Evolutionary conservation across 257 asterid species (phyloP), one percentile per base, ranked within the genome.

Genomic region (Oldenlandia corymbosa): DNA sequence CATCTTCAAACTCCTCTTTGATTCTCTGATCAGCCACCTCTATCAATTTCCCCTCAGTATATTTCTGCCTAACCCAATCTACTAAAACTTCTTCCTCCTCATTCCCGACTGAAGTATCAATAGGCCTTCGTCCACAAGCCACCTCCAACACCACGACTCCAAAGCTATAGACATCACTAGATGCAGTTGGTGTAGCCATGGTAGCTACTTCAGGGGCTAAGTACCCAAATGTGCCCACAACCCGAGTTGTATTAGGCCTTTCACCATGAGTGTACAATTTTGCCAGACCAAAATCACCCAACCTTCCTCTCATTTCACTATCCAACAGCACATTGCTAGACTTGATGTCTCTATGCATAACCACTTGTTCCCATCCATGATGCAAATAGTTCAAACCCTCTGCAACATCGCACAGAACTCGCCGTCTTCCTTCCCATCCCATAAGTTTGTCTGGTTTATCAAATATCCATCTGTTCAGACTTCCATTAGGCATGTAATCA

Each of bases 161-260:
- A 53, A 86, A 88, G 67, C 96, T 86, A 37, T 84, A 88, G 30
- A 88, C 90, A 60, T 88, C 96, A 10, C 88, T 86, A 51, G 93
- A 86, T 1, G 81, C 78, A 4, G 87, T 88, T 0, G 95, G 96
- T 10, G 81, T 23, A 24, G 95, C 92, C 79, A 75, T 46, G 7
- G 88, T 88, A n/a, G 82, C 95, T 51, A 88, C 81, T 76, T 88
- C 95, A 1, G 94, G 96, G 5, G 96, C 93, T 68, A 88, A 64
- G 75, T 88, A 88, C 51, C 96, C 96, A 37, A 84, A 70, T 2
- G 95, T 88, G 32, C 96, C 95, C 67, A 86, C 96, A 24, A 88
- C 93, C 34, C 95, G 78, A 48, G 96, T 88, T 5, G 95, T 88
- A 67, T 81, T 82, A 10, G 96, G 96, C n/a, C 62, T 83, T 67